Conservation (phyloP, 2,329 filamentous ascomycete species). For the Spiromastix sp. region DNA sequence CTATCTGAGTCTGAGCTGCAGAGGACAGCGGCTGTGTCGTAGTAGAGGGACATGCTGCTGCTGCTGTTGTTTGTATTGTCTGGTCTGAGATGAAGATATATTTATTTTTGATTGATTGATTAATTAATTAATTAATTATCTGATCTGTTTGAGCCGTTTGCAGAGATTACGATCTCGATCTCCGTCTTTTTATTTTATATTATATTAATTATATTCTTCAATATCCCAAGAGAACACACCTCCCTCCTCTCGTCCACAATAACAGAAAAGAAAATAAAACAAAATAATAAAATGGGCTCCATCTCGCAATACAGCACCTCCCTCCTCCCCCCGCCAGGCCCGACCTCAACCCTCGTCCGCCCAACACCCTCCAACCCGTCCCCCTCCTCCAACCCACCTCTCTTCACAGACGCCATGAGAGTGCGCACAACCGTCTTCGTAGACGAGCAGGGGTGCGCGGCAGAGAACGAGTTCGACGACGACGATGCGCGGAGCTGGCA, state of each 20-base stretch:
- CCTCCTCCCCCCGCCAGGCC: conserved; percentile 19
- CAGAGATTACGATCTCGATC: no score
- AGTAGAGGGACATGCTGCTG: conserved; percentile 75
- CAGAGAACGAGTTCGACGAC: conserved; percentile 65
- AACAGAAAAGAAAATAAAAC: no score
- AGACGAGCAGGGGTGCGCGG: conserved; percentile 44
- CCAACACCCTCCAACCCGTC: conserved; percentile 15
- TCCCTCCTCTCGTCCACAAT: no score
- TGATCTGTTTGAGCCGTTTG: no score
- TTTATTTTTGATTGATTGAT: no score
- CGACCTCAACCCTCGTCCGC: conserved; percentile 13
- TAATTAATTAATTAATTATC: no score
- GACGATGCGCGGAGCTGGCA: conserved; percentile 75
- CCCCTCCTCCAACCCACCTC: conserved; percentile 30
- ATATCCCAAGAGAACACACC: no score
- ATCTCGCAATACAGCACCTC: conserved; percentile 8
- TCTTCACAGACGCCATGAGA: conserved; percentile 51
- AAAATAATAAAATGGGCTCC: not conserved
- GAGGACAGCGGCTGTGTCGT: conserved; percentile 74
- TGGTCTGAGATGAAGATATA: no score
- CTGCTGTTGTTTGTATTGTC: no score
- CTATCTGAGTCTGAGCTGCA: conserved; percentile 40
- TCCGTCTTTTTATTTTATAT: no score
- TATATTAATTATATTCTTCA: no score
- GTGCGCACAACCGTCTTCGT: conserved; percentile 49